Percentiles rank a stretch among this genome's conserved stretches.
These are phyloP conservation scores for Astragalus glycyphyllos DNA, from an alignment of 306 rosid species.

Conservation along the genomic window DNA sequence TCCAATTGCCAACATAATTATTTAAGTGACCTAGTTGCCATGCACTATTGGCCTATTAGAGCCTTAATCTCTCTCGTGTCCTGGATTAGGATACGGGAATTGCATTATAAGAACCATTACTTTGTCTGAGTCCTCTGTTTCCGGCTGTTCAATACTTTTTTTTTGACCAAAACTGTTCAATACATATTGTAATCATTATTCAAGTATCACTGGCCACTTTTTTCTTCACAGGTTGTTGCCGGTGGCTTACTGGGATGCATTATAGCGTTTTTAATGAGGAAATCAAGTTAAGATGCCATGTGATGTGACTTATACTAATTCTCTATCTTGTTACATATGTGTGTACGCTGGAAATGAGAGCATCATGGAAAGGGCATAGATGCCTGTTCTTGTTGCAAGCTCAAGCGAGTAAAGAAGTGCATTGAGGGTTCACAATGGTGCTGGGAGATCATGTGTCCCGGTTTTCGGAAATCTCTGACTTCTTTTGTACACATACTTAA, in stretches of 20 bases:
- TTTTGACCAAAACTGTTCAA: too few relatives aligned
- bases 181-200: slow-evolving; percentile 1
- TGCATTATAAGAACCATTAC: slow-evolving; percentile 11
- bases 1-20: slow-evolving; percentile 3
- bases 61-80: slow-evolving; percentile 19
- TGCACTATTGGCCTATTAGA: background rate
- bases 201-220: slow-evolving; percentile 1
- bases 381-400: slow-evolving; percentile 32
- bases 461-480: slow-evolving; percentile 20
- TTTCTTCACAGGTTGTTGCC: slow-evolving; percentile 66
- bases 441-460: slow-evolving; percentile 32
- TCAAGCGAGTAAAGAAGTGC: slow-evolving; percentile 38
- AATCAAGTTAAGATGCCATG: slow-evolving; percentile 39
- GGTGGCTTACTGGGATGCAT: slow-evolving; percentile 85
- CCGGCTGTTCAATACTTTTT: background rate
- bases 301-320: slow-evolving; percentile 28
- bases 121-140: slow-evolving; percentile 14
- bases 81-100: background rate
- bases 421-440: slow-evolving; percentile 34
- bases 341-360: slow-evolving; percentile 10
- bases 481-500: slow-evolving; percentile 38
- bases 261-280: slow-evolving; percentile 63
- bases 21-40: slow-evolving; percentile 6
- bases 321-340: slow-evolving; percentile 32
- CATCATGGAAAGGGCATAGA: slow-evolving; percentile 27